Base-by-base conservation (phyloP, 768 basidiomycete species). In the Lentinus tigrinus region DNA sequence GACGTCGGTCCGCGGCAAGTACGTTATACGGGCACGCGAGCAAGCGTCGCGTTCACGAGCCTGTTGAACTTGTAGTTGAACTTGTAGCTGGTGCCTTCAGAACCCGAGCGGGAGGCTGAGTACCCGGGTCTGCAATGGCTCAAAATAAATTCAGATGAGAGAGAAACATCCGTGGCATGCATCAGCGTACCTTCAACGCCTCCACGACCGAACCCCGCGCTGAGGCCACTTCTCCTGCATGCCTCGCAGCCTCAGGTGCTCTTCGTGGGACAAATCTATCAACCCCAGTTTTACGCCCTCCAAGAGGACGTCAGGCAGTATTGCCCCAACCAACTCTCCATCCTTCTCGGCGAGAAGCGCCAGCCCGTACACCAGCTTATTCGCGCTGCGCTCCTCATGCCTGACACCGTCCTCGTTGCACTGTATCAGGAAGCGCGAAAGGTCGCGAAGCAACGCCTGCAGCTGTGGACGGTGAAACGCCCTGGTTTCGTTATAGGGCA, bases 241-340 rank as follows among this genome's bases (percentile, higher is more conserved):
- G 4, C 49, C 38, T 8, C 9, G 1, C 19, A 53, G 40, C 54
- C 34, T 21, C n/a, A 26, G 11, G 27, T 19, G 46, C n/a, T 48
- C 47, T 21, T 49, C 54, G 4, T 27, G 26, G 23, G 47, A 19
- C 47, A 56, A 9, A 17, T 49, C 34, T 13, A 49, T 24, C 54
- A 48, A 39, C 16, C 54, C 54, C 6, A 56, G 38, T 27, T 56
- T n/a, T 16, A 38, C 54, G 24, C 54, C 47, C 47, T 56, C 54
- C 34, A 39, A 24, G 0, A 56, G 38, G 24, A 21, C 37, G 17
- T 26, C 46, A 0, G 47, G 47, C 26, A 56, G 27, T 36, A 36
- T 42, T 6, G 34, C 19, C 1, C 38, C 46, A 14, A 47, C 54
- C 3, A 55, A 10, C 14, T 14, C 46, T 6, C 13, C 28, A 21